Evolutionary conservation across 768 basidiomycete genomes (phyloP), one percentile per base, ranked within the genome.

Genomic region (Suillus luteus): DNA sequence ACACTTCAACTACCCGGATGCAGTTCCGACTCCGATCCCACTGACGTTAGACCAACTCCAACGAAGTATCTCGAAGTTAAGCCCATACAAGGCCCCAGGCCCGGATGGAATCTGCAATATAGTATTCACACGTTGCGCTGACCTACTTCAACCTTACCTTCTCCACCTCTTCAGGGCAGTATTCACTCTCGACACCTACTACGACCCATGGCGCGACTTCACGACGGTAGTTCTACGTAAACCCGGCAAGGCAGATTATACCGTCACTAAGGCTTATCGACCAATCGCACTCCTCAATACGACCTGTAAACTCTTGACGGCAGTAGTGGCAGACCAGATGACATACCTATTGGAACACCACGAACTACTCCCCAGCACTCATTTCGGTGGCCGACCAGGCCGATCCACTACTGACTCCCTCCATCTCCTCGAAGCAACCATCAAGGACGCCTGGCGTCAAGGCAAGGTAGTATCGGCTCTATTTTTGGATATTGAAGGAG

Each of bases 401-500:
- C 41, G 78, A 0, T 70, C 75, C 2, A 78, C 81, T 0, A 74
- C 73, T 0, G 78, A 83, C 64, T 73, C 79, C 0, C 41, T 80
- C 3, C 71, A 76, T 51, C 62, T 73, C 1, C 64, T 82, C 0
- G 69, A 76, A 7, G 60, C 76, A 1, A 71, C 66, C 15, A 71
- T 83, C 40, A 77, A 81, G 49, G 69, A 73, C 1, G 75, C 77
- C 0, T 83, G 81, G 82, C 48, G 73, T 0, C 49, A 62, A 9
- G 59, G 67, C 0, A 74, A 79, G 12, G 81, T 82, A 0, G 78
- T 31, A 31, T 73, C 73, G 0, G 68, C 73, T 0, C 73, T 82
- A 0, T 82, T 79, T 68, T 72, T 82, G 0, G 80, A 84, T 62
- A 73, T 83, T 0, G 70, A 81, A 66, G 80, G 75, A 0, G 80